A percentile compares a stretch with the other conserved stretches of the same genome.
These are phyloP conservation scores for Yamadazyma akitaensis DNA, from an alignment of 805 yeast species.

Conservation along the genomic window DNA sequence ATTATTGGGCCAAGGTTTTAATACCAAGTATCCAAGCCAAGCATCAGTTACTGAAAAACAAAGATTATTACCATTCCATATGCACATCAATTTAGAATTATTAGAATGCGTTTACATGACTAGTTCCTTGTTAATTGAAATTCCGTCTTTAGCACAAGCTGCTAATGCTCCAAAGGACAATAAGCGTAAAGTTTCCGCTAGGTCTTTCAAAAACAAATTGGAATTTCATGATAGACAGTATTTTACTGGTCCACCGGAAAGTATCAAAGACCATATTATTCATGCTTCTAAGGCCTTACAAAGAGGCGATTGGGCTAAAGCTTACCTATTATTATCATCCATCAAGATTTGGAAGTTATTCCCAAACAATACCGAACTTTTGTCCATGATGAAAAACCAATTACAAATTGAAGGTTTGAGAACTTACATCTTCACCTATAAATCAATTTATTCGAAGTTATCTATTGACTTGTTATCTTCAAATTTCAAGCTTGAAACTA, in stretches of 20 bases:
- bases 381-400: slow-evolving; percentile 69
- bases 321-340: slow-evolving; percentile 66
- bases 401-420: slow-evolving; percentile 88
- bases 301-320: slow-evolving; percentile 83
- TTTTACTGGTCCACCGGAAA: slow-evolving; percentile 97
- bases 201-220: slow-evolving; percentile 85
- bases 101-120: slow-evolving; percentile 93
- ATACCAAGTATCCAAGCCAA: slow-evolving; percentile 61
- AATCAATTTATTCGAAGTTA: slow-evolving; percentile 68
- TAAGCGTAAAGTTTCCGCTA: slow-evolving; percentile 54
- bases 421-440: slow-evolving; percentile 87
- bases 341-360: slow-evolving; percentile 86
- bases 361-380: slow-evolving; percentile 63
- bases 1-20: slow-evolving; percentile 85
- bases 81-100: slow-evolving; percentile 94
- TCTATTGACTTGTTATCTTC: slow-evolving; percentile 63
- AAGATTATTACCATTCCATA: slow-evolving; percentile 92
- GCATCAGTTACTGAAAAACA: slow-evolving; percentile 62
- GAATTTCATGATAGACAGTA: slow-evolving; percentile 93
- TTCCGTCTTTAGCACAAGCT: slow-evolving; percentile 78
- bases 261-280: slow-evolving; percentile 88
- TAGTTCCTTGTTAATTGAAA: slow-evolving; percentile 81
- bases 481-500: slow-evolving; percentile 60
- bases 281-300: slow-evolving; percentile 88
- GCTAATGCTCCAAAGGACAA: slow-evolving; percentile 63